phyloP scores from a whole-genome alignment of 306 rosid species.

The Leucaena leucocephala region DNA sequence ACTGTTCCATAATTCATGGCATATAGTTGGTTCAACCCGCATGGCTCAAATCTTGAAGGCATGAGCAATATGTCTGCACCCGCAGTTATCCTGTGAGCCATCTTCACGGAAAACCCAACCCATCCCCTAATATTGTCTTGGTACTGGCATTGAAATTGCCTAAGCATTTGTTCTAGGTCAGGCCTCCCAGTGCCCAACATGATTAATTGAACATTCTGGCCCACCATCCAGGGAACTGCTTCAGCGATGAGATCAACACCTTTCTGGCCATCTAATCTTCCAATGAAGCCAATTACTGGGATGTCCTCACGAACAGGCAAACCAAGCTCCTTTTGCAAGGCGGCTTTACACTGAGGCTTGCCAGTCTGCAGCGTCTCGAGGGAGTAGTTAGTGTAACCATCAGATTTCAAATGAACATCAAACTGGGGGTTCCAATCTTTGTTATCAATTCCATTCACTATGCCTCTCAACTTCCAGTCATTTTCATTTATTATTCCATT shows the following conservation, averaged over 20 bases:
- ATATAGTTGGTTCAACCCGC: slow-evolving; percentile 93
- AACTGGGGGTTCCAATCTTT: slow-evolving; percentile 81
- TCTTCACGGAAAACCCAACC: slow-evolving; percentile 91
- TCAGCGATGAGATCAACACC: slow-evolving; percentile 89
- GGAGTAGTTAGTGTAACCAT: slow-evolving; percentile 87
- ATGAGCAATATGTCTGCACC: slow-evolving; percentile 86
- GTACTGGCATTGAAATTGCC: slow-evolving; percentile 55
- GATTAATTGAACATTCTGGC: slow-evolving; percentile 78
- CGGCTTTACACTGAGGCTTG: slow-evolving; percentile 82
- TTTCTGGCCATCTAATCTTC: slow-evolving; percentile 87
- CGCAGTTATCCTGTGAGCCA: slow-evolving; percentile 92
- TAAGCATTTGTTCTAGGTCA: slow-evolving; percentile 83
- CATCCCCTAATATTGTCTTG: slow-evolving; percentile 69
- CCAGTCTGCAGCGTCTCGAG: slow-evolving; percentile 71
- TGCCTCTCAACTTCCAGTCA: slow-evolving; percentile 89
- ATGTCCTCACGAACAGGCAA: slow-evolving; percentile 76
- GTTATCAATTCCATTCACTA: slow-evolving; percentile 88
- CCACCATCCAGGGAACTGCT: slow-evolving; percentile 91
- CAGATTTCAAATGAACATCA: slow-evolving; percentile 72
- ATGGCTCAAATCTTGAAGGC: slow-evolving; percentile 98
- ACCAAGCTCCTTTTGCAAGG: slow-evolving; percentile 88
- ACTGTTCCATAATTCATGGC: slow-evolving; percentile 92
- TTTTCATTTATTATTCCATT: slow-evolving; percentile 74
- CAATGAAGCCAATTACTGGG: slow-evolving; percentile 75
- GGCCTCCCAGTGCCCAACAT: slow-evolving; percentile 90